These are phyloP conservation scores for Thecaphora frezii DNA, from an alignment of 1,284 basidiomycete genomes.

Conservation along the genomic window DNA sequence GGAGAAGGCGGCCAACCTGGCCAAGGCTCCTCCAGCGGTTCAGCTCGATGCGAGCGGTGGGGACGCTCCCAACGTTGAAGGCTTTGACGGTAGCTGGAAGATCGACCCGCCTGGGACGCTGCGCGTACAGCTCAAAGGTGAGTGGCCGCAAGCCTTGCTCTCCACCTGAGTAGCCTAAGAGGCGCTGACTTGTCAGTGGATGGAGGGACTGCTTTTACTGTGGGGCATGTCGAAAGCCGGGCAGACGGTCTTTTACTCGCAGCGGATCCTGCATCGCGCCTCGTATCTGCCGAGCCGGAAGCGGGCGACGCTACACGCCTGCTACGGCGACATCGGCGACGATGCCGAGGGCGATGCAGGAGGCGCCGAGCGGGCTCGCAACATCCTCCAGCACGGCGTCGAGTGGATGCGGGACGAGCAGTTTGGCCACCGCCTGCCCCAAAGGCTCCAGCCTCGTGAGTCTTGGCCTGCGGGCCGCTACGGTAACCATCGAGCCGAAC, in stretches of 20 bases:
- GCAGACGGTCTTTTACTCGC: constrained; percentile 79
- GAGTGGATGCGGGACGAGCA: constrained; percentile 70
- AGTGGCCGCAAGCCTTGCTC: too few relatives aligned
- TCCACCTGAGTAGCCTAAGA: too few relatives aligned
- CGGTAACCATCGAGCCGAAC: not conserved
- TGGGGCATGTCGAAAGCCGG: constrained; percentile 62
- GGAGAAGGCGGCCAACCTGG: constrained; percentile 61
- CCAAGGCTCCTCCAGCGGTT: constrained; percentile 24
- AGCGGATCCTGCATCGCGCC: constrained; percentile 76
- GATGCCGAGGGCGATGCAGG: constrained; percentile 11
- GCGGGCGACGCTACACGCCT: constrained; percentile 74
- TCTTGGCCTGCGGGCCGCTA: too few relatives aligned
- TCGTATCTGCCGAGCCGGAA: constrained; percentile 66
- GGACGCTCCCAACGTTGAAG: constrained; percentile 60
- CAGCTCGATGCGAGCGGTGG: constrained; percentile 58
- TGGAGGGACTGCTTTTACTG: not conserved
- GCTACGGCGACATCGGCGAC: constrained; percentile 67
- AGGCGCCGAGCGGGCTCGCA: constrained; percentile 66
- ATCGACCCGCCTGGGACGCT: constrained; percentile 66
- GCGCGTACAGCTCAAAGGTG: constrained; percentile 67
- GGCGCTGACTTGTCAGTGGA: not conserved
- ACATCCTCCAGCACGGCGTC: constrained; percentile 74
- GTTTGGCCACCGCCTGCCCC: constrained; percentile 66
- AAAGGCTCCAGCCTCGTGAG: constrained; percentile 62
- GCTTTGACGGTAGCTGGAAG: constrained; percentile 63